Conservation (phyloP, 129 eudicot genomes). For the Escallonia rubra region DNA sequence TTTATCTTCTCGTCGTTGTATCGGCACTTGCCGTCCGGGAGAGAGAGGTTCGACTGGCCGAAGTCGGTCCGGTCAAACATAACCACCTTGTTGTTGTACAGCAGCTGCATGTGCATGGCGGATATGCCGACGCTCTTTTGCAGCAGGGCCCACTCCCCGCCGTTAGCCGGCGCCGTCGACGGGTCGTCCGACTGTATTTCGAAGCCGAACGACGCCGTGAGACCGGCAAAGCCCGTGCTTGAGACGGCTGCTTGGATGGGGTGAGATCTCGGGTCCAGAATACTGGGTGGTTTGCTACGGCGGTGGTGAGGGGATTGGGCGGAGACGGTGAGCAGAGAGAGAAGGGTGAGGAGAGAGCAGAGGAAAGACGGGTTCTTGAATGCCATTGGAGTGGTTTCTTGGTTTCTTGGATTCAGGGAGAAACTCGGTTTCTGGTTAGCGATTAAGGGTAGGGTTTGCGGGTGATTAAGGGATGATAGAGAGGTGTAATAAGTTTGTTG, state of each 20-base stretch:
- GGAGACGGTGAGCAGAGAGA: conserved; percentile 26
- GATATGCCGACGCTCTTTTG: conserved; percentile 56
- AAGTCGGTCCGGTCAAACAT: conserved; percentile 89
- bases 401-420: background rate
- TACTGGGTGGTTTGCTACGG: background rate
- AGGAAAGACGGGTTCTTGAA: conserved; percentile 29
- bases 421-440: background rate
- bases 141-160: conserved; percentile 58
- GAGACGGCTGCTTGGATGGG: background rate
- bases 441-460: background rate
- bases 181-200: background rate
- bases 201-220: background rate
- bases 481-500: background rate
- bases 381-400: conserved; percentile 20
- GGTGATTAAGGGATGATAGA: background rate
- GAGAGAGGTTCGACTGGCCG: conserved; percentile 62
- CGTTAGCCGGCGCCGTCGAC: conserved; percentile 1
- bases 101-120: conserved; percentile 98
- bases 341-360: conserved; percentile 22
- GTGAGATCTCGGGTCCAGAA: too few relatives aligned
- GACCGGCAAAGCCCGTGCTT: too few relatives aligned
- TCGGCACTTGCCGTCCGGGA: conserved; percentile 43
- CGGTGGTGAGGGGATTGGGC: conserved; percentile 17
- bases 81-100: conserved; percentile 61
- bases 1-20: conserved; percentile 27